Percentiles rank a stretch among this genome's conserved stretches.
These are phyloP conservation scores for Neurospora discreta DNA, from an alignment of 495 filamentous ascomycete species.

Conservation along the genomic window DNA sequence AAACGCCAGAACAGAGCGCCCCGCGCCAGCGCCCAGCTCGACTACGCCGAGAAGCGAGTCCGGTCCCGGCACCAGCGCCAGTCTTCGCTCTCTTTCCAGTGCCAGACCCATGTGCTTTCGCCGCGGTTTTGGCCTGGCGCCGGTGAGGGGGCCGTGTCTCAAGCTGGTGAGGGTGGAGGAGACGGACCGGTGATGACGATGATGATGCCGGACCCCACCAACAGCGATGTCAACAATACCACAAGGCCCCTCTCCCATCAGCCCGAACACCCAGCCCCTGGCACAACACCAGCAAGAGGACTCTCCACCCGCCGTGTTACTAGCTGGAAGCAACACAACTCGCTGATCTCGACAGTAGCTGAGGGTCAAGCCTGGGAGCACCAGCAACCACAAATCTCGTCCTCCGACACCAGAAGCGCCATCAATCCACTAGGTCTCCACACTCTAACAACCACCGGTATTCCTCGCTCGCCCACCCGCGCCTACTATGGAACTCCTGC, in stretches of 20 bases:
- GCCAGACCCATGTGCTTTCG: slow-evolving; percentile 34
- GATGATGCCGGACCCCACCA: not conserved
- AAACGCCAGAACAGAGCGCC: slow-evolving; percentile 27
- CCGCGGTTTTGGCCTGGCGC: slow-evolving; percentile 26
- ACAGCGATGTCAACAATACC: not conserved
- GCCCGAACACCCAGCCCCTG: not conserved
- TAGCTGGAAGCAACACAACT: slow-evolving; percentile 9
- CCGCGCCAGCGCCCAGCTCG: slow-evolving; percentile 16
- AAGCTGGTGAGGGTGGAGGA: not conserved
- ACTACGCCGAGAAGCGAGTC: slow-evolving; percentile 8
- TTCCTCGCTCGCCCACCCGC: slow-evolving; percentile 7
- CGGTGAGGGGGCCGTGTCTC: slow-evolving; percentile 1
- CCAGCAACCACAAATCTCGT: not conserved
- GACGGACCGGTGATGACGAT: not conserved
- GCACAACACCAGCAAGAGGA: not conserved
- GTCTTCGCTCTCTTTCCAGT: slow-evolving; percentile 38
- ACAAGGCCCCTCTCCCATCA: not conserved
- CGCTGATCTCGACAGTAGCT: slow-evolving; percentile 3
- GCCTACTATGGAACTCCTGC: slow-evolving; percentile 7
- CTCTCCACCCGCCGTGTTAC: slow-evolving; percentile 8
- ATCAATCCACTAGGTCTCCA: slow-evolving; percentile 5
- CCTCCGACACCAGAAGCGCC: not conserved
- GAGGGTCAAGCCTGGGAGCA: slow-evolving; percentile 6
- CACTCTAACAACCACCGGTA: slow-evolving; percentile 11
- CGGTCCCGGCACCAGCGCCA: slow-evolving; percentile 18